phyloP scores from a whole-genome alignment of 2,329 filamentous ascomycete genomes.

The Ophiostoma australiae region DNA sequence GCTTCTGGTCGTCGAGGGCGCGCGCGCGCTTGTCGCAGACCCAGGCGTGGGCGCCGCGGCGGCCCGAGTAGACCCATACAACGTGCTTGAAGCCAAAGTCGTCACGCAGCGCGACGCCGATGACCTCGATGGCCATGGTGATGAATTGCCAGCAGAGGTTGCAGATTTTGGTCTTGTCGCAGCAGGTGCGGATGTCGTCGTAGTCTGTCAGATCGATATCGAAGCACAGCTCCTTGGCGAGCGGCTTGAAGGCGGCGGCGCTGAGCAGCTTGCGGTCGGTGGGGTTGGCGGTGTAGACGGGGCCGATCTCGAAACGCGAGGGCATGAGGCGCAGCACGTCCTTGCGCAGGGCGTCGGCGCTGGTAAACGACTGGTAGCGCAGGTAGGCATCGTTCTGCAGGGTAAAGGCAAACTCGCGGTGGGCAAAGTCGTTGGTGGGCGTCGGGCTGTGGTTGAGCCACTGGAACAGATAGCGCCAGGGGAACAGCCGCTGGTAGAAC shows the following conservation, averaged over 20 bases:
- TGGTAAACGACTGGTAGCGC: constrained; percentile 71
- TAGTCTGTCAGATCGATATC: constrained; percentile 99
- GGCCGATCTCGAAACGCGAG: constrained; percentile 94
- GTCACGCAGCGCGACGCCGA: constrained; percentile 79
- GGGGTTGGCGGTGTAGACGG: constrained; percentile 92
- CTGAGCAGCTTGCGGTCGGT: constrained; percentile 87
- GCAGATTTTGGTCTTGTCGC: constrained; percentile 88
- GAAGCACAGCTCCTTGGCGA: constrained; percentile 93
- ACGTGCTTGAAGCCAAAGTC: constrained; percentile 98
- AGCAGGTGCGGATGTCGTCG: constrained; percentile 93
- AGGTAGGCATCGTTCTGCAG: constrained; percentile 89
- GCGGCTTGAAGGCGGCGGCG: constrained; percentile 73
- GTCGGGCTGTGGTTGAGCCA: constrained; percentile 94
- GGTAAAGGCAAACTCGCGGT: constrained; percentile 94
- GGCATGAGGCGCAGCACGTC: constrained; percentile 85
- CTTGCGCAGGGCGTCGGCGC: constrained; percentile 70
- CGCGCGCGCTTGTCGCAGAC: constrained; percentile 88
- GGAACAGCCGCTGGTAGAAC: constrained; percentile 94
- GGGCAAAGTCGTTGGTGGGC: constrained; percentile 80
- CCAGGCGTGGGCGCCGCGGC: constrained; percentile 96
- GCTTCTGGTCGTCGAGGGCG: constrained; percentile 76
- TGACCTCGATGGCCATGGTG: constrained; percentile 93
- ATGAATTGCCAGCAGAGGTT: constrained; percentile 94
- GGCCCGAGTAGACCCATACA: constrained; percentile 96
- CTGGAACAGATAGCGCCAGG: constrained; percentile 90